Conservation (phyloP, 257 asterid genomes). For the Linaria vulgaris region DNA sequence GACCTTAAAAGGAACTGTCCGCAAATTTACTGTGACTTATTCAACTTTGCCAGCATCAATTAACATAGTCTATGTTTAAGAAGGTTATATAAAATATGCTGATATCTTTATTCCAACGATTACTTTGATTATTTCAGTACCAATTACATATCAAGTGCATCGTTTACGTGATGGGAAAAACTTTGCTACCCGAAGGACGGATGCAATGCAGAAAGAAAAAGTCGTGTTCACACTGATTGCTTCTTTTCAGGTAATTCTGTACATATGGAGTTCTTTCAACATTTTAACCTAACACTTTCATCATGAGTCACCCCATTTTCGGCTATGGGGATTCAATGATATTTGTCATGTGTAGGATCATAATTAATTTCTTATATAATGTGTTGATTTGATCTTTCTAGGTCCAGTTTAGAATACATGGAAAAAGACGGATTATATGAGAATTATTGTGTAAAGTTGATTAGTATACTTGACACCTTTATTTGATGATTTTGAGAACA, state of each 20-base stretch:
- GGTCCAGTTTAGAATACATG: too few relatives aligned
- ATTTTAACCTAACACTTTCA: conserved; percentile 16
- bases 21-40: not conserved
- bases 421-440: too few relatives aligned
- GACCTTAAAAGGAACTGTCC: conserved; percentile 12
- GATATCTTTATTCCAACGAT: conserved; percentile 4
- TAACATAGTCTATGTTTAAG: not conserved
- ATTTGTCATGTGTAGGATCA: too few relatives aligned
- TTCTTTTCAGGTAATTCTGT: conserved; percentile 81
- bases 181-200: conserved; percentile 95
- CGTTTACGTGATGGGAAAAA: conserved; percentile 95
- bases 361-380: too few relatives aligned
- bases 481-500: too few relatives aligned
- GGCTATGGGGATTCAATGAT: too few relatives aligned
- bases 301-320: not conserved
- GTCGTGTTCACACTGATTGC: conserved; percentile 71
- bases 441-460: too few relatives aligned
- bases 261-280: conserved; percentile 18
- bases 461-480: too few relatives aligned
- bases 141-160: conserved; percentile 85
- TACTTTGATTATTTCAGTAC: conserved; percentile 56
- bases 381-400: too few relatives aligned
- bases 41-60: not conserved
- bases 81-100: conserved; percentile 8
- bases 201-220: conserved; percentile 90